phyloP scores from a whole-genome alignment of 1,284 basidiomycete genomes.

The Puccinia hordei region DNA sequence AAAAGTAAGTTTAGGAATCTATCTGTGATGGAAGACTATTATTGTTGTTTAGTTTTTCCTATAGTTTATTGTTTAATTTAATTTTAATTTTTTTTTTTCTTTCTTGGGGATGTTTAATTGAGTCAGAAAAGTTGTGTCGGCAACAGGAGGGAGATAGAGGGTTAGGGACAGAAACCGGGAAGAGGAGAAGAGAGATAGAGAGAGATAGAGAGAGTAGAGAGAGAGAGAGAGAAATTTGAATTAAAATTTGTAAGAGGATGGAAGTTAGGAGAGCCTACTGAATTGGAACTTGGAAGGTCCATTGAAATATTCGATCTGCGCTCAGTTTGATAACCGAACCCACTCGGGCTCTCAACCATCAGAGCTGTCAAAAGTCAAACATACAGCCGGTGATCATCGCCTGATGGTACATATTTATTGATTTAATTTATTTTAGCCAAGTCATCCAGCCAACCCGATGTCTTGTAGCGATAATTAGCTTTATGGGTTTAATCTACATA shows the following conservation, averaged over 20 bases:
- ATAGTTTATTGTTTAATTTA: constrained; percentile 20
- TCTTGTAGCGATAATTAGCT: constrained; percentile 26
- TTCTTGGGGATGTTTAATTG: constrained; percentile 18
- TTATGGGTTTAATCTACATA: constrained; percentile 15
- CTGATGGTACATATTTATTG: constrained; percentile 40
- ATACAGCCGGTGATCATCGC: constrained; percentile 38
- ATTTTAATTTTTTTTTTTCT: too few relatives aligned
- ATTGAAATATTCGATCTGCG: constrained; percentile 46
- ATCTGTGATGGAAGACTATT: constrained; percentile 23
- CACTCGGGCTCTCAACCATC: constrained; percentile 11
- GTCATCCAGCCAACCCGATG: constrained; percentile 21
- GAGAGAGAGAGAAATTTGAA: constrained; percentile 28
- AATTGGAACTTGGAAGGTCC: constrained; percentile 35
- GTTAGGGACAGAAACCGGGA: constrained; percentile 31
- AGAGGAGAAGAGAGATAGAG: too few relatives aligned
- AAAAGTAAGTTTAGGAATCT: constrained; percentile 26
- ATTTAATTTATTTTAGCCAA: too few relatives aligned
- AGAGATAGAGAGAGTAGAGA: too few relatives aligned
- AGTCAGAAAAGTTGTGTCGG: constrained; percentile 4
- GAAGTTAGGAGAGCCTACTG: constrained; percentile 36
- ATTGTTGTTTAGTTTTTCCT: constrained; percentile 24
- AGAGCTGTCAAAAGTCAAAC: constrained; percentile 30
- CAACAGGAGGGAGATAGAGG: constrained; percentile 37
- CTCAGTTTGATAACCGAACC: constrained; percentile 22
- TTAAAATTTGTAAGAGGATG: constrained; percentile 45